Evolutionary conservation across 495 filamentous ascomycete genomes (phyloP).

Genomic region (Aspergillus carlsbadensis): DNA sequence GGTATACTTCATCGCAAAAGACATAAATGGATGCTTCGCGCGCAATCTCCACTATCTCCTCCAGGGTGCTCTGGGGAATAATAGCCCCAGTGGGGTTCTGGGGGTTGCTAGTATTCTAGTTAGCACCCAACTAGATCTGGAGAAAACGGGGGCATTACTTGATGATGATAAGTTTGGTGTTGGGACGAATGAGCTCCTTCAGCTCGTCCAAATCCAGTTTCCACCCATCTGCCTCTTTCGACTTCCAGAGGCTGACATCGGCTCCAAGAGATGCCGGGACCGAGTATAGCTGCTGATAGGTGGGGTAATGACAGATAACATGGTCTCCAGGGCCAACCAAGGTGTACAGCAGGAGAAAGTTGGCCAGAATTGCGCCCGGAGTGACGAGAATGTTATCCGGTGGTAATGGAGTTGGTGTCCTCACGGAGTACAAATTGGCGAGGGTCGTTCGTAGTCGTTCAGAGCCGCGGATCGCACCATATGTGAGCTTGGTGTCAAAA

Average conservation of each 20-base stretch:
- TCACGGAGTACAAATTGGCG: conserved; percentile 63
- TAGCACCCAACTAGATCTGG: background rate
- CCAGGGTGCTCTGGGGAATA: conserved; percentile 58
- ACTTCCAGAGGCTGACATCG: conserved; percentile 77
- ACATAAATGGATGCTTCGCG: conserved; percentile 61
- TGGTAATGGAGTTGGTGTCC: conserved; percentile 50
- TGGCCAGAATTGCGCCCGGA: conserved; percentile 80
- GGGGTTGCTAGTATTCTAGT: conserved; percentile 61
- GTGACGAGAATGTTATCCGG: conserved; percentile 73
- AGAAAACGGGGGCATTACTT: conserved; percentile 46
- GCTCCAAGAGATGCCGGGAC: conserved; percentile 77
- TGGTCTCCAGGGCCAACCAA: conserved; percentile 79
- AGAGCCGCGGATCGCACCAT: conserved; percentile 72
- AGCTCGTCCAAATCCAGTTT: conserved; percentile 67
- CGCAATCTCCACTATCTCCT: conserved; percentile 65
- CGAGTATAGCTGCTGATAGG: conserved; percentile 84
- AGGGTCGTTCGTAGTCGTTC: conserved; percentile 60
- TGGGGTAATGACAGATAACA: conserved; percentile 86
- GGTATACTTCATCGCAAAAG: conserved; percentile 82
- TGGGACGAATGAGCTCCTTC: conserved; percentile 62
- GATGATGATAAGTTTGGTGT: conserved; percentile 72
- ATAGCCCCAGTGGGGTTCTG: conserved; percentile 85
- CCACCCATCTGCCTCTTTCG: conserved; percentile 64
- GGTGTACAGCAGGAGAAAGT: conserved; percentile 74
- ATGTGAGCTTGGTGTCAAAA: conserved; percentile 56